phyloP scores from a whole-genome alignment of 371 early-diverging fungal species.

The Mucor circinelloides region DNA sequence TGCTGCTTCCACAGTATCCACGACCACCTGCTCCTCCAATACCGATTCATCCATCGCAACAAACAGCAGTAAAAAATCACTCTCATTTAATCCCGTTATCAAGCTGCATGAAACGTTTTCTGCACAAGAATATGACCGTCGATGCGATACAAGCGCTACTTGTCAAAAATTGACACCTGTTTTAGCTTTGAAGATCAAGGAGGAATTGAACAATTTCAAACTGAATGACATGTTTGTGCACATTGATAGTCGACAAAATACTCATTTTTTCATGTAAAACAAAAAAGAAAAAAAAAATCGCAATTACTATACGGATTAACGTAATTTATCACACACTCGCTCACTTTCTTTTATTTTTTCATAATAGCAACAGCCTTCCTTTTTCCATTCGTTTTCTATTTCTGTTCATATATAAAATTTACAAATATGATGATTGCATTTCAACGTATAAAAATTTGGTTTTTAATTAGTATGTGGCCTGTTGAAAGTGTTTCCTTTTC shows the following conservation, averaged over 20 bases:
- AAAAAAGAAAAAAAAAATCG: neutral
- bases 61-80: slow-evolving; percentile 10
- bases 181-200: slow-evolving; percentile 71
- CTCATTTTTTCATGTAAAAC: slow-evolving; percentile 71
- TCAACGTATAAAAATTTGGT: no score
- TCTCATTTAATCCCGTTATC: slow-evolving; percentile 23
- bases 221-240: slow-evolving; percentile 76
- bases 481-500: no score
- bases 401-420: neutral
- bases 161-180: slow-evolving; percentile 64
- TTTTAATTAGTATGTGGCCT: no score
- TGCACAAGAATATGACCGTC: slow-evolving; percentile 69
- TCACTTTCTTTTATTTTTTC: neutral
- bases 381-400: slow-evolving; percentile 1
- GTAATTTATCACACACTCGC: neutral
- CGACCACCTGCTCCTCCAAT: neutral
- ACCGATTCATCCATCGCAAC: neutral
- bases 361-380: neutral
- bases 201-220: slow-evolving; percentile 78
- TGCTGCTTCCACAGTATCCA: slow-evolving; percentile 23
- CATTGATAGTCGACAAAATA: slow-evolving; percentile 67
- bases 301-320: neutral
- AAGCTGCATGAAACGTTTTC: slow-evolving; percentile 61
- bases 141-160: slow-evolving; percentile 62
- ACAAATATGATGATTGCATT: no score